phyloP scores from a whole-genome alignment of 108 stramenopile species.

The Skeletonema menzelii region DNA sequence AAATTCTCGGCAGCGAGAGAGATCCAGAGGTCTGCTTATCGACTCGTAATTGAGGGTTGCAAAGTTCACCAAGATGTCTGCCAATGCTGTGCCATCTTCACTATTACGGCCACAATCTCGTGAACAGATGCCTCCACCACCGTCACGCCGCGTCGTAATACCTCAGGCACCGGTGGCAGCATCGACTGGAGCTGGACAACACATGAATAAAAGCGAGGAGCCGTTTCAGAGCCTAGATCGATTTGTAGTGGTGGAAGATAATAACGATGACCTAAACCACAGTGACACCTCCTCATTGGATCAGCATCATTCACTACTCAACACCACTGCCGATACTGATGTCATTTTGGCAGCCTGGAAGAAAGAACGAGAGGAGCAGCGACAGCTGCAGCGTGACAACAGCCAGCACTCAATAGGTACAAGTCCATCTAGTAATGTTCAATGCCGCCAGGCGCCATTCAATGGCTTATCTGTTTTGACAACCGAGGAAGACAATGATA shows the following conservation, averaged over 20 bases:
- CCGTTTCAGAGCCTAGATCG: background rate
- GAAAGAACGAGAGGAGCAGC: background rate
- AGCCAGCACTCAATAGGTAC: background rate
- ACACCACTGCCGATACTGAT: background rate
- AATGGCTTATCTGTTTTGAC: background rate
- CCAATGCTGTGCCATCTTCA: background rate
- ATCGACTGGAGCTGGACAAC: background rate
- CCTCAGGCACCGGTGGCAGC: background rate
- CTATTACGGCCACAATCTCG: background rate
- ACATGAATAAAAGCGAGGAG: background rate
- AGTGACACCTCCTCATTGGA: background rate
- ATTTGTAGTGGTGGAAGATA: background rate
- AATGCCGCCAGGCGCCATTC: background rate
- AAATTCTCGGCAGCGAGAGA: background rate
- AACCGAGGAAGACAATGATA: background rate
- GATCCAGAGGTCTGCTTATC: background rate
- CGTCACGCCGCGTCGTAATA: background rate
- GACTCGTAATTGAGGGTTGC: background rate
- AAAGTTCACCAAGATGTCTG: background rate
- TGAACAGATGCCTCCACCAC: constrained; percentile 1
- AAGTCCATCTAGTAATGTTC: background rate
- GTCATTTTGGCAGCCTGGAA: background rate
- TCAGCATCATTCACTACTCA: background rate
- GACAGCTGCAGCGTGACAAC: background rate
- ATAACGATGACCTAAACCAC: background rate